These are phyloP conservation scores for Tetradesmus lagerheimii DNA, from an alignment of 139 green algal genomes.

Conservation along the genomic window DNA sequence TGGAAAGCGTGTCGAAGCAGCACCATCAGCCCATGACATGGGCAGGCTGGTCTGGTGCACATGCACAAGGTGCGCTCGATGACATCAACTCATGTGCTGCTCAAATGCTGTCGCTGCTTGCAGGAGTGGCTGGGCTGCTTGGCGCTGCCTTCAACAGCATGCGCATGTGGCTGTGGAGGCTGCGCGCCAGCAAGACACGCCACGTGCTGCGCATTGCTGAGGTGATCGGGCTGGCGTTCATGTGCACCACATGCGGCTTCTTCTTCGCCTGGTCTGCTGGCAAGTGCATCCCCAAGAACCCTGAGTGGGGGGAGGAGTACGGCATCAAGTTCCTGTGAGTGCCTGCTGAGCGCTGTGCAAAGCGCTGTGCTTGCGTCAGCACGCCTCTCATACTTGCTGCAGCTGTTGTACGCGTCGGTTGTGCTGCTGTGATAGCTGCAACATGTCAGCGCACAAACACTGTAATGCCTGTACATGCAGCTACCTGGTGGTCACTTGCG, in stretches of 20 bases:
- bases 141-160: constrained; percentile 86
- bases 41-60: no score
- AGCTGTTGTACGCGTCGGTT: neutral
- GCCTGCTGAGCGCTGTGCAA: neutral
- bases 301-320: constrained; percentile 62
- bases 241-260: constrained; percentile 62
- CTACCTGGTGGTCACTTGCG: neutral
- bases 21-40: no score
- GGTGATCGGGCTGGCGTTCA: constrained; percentile 63
- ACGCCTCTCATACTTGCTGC: neutral
- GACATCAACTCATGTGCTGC: no score
- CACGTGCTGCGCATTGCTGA: constrained; percentile 63
- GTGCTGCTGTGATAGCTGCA: neutral
- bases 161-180: constrained; percentile 70
- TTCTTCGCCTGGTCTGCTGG: constrained; percentile 67
- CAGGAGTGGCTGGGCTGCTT: constrained; percentile 73
- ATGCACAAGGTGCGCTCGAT: no score
- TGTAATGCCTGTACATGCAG: neutral
- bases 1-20: no score
- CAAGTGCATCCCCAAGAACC: constrained; percentile 59
- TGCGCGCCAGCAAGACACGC: constrained; percentile 64
- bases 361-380: neutral
- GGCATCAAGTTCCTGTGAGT: constrained; percentile 53
- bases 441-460: neutral
- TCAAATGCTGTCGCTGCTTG: neutral